Percentiles rank a stretch among this genome's conserved stretches.
Conservation (phyloP, 768 basidiomycete genomes). For the Strobilomyces dryophilus region DNA sequence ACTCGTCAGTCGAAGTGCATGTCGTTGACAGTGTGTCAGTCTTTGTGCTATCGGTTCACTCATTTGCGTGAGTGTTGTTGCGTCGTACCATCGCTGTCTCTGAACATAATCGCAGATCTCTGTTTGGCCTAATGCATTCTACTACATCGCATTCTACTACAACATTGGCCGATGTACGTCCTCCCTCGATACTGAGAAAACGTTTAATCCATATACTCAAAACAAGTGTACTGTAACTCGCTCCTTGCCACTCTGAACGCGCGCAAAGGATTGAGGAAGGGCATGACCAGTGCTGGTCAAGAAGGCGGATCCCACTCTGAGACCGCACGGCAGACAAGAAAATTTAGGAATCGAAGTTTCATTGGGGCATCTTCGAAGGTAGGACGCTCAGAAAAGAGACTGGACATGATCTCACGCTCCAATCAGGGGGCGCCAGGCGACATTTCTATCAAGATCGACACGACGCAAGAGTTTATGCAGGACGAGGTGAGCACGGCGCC, state of each 20-base stretch:
- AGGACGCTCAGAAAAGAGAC: background rate
- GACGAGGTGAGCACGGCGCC: conserved; percentile 32
- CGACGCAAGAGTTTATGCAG: conserved; percentile 47
- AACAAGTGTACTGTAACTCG: conserved; percentile 54
- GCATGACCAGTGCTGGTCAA: background rate
- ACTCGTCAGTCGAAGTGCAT: background rate
- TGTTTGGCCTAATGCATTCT: conserved; percentile 43
- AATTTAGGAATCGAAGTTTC: background rate
- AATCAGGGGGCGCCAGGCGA: conserved; percentile 34
- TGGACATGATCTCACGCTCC: background rate
- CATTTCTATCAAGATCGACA: conserved; percentile 65
- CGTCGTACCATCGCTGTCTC: background rate
- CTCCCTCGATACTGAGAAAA: background rate
- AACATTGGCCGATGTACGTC: conserved; percentile 54
- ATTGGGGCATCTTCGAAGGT: conserved; percentile 8
- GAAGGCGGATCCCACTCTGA: conserved; percentile 12
- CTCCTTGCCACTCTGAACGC: conserved; percentile 58
- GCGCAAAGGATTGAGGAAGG: conserved; percentile 42
- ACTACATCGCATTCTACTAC: conserved; percentile 60
- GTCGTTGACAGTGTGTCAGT: conserved; percentile 21
- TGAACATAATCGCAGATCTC: conserved; percentile 36
- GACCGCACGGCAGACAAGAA: conserved; percentile 2
- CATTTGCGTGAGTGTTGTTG: conserved; percentile 36
- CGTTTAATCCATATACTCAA: background rate
- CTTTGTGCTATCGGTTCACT: conserved; percentile 54